A percentile compares a stretch with the other conserved stretches of the same genome.
Evolutionary conservation across 345 rosid genomes (phyloP).

Genomic region (Euphorbia peplus): DNA sequence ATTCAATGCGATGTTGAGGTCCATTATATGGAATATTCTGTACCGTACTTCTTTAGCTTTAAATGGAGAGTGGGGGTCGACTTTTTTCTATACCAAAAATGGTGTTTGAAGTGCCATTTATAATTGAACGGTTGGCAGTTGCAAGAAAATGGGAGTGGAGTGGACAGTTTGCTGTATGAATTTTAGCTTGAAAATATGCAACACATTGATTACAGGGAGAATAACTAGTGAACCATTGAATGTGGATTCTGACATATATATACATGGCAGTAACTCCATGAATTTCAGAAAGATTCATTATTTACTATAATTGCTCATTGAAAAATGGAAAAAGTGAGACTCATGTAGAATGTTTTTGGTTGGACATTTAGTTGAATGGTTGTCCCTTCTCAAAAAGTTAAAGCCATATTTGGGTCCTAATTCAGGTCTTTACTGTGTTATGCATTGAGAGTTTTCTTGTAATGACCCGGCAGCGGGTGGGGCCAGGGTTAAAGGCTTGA

Average conservation of each 20-base stretch:
- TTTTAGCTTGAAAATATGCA: slow-evolving; percentile 19
- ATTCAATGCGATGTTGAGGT: too few species aligned
- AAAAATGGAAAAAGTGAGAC: slow-evolving; percentile 11
- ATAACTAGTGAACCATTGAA: slow-evolving; percentile 18
- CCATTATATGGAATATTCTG: slow-evolving; percentile 15
- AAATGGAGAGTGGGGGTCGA: slow-evolving; percentile 18
- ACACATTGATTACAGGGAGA: slow-evolving; percentile 14
- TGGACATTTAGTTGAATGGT: too few species aligned
- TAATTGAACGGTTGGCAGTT: slow-evolving; percentile 21
- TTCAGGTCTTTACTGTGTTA: too few species aligned
- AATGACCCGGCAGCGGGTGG: too few species aligned
- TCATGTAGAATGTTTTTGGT: slow-evolving; percentile 9
- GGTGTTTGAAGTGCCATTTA: slow-evolving; percentile 3
- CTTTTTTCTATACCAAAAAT: slow-evolving; percentile 21
- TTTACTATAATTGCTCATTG: slow-evolving; percentile 12
- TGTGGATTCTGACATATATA: slow-evolving; percentile 16
- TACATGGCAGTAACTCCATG: slow-evolving; percentile 16
- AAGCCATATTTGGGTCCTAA: too few species aligned
- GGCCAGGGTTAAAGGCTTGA: too few species aligned
- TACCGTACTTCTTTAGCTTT: slow-evolving; percentile 12
- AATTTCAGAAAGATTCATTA: slow-evolving; percentile 4
- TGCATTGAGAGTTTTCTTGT: too few species aligned
- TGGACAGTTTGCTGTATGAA: slow-evolving; percentile 8
- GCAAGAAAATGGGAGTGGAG: slow-evolving; percentile 16
- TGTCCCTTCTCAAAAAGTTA: background rate